These are phyloP conservation scores for Asterella californica DNA, from an alignment of 225 moss, liverwort and hornwort species.

Conservation along the genomic window DNA sequence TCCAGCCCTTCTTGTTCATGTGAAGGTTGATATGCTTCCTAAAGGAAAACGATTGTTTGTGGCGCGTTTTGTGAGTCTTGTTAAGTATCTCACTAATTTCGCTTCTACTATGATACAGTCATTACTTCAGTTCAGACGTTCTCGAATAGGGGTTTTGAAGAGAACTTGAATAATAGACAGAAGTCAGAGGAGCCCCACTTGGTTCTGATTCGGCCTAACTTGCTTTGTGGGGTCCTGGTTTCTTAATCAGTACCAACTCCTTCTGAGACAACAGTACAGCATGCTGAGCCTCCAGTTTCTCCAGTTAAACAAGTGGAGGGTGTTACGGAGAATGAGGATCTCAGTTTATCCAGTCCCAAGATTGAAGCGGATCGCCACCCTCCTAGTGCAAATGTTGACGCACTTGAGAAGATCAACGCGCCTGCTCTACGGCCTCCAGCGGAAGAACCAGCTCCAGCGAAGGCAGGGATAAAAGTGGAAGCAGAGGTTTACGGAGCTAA, in stretches of 20 bases:
- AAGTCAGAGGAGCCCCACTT: neutral
- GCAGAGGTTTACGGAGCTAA: neutral
- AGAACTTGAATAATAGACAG: neutral
- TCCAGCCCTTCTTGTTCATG: neutral
- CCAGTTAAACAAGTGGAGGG: conserved; percentile 24
- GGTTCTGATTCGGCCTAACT: neutral
- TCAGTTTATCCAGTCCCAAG: conserved; percentile 31
- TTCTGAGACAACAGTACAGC: conserved; percentile 21
- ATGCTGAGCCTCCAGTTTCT: conserved; percentile 30
- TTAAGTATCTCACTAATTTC: neutral
- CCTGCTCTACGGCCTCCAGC: conserved; percentile 27
- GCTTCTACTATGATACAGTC: neutral
- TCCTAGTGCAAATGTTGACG: conserved; percentile 29
- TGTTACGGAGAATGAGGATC: conserved; percentile 30
- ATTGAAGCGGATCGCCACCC: conserved; percentile 29
- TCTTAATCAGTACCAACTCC: conserved; percentile 14
- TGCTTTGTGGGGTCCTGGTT: neutral
- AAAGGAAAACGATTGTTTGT: neutral
- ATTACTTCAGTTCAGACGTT: neutral
- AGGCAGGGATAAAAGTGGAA: conserved; percentile 10
- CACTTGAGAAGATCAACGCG: conserved; percentile 22
- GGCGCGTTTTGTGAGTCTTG: neutral
- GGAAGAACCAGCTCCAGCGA: conserved; percentile 21
- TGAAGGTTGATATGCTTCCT: neutral
- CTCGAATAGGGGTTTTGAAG: neutral